A percentile compares a stretch with the other conserved stretches of the same genome.
Evolutionary conservation across 306 rosid species (phyloP).

Genomic region (Casuarina glauca): DNA sequence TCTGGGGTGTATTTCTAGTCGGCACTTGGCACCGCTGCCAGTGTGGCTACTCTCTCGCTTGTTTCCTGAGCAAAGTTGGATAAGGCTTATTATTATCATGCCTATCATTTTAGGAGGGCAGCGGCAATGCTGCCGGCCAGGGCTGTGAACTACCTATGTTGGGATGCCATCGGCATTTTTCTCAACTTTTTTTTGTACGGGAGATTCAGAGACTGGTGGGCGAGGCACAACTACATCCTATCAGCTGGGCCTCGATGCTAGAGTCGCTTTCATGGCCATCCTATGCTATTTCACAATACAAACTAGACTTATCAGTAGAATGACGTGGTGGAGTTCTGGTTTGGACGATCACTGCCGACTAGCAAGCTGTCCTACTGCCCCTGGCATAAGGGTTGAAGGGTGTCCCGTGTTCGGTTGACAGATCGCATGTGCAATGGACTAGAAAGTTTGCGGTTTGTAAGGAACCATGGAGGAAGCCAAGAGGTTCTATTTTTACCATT

Average conservation of each 20-base stretch:
- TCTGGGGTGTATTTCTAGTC: constrained; percentile 74
- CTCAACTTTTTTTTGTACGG: constrained; percentile 55
- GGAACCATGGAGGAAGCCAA: too few species aligned
- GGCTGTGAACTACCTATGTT: constrained; percentile 45
- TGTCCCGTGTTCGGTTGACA: constrained; percentile 39
- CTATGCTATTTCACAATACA: constrained; percentile 56
- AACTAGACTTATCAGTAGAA: constrained; percentile 32
- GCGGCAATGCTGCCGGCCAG: constrained; percentile 35
- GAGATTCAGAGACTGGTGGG: constrained; percentile 61
- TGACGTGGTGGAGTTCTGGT: constrained; percentile 62
- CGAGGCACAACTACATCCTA: constrained; percentile 60
- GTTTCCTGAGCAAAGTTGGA: constrained; percentile 55
- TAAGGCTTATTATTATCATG: constrained; percentile 56
- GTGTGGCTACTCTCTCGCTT: constrained; percentile 44
- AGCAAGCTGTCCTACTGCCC: constrained; percentile 71
- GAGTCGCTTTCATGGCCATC: constrained; percentile 53
- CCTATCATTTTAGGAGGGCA: constrained; percentile 48
- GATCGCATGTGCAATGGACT: too few species aligned
- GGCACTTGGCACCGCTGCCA: constrained; percentile 55
- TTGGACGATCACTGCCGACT: constrained; percentile 51
- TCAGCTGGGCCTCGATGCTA: constrained; percentile 74
- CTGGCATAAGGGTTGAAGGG: constrained; percentile 47
- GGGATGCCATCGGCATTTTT: constrained; percentile 63
- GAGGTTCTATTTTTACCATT: too few species aligned
- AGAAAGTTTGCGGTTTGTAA: too few species aligned